Evolutionary conservation across 1,284 basidiomycete genomes (phyloP).

Genomic region (Coriolopsis trogii): DNA sequence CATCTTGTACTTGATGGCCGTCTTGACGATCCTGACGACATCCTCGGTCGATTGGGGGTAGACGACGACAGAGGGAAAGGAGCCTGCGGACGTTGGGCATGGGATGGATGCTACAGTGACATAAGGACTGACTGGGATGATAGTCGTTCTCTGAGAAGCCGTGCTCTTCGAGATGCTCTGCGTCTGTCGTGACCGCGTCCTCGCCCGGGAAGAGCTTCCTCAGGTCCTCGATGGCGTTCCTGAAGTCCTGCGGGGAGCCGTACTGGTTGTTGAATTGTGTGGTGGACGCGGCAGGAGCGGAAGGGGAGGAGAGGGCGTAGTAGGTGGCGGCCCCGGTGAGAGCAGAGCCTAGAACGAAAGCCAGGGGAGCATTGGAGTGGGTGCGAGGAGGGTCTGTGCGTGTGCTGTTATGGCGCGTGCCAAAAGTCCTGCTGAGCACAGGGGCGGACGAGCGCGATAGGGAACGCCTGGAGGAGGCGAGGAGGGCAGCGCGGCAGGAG

Average conservation of each 20-base stretch:
- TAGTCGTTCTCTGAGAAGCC: slow-evolving; percentile 61
- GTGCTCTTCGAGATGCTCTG: slow-evolving; percentile 54
- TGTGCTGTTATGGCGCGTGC: neutral
- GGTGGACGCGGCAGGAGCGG: neutral
- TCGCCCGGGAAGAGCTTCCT: slow-evolving; percentile 39
- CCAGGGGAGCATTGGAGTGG: slow-evolving; percentile 6
- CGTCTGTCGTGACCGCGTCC: slow-evolving; percentile 54
- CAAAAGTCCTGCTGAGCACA: no score
- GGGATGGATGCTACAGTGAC: no score
- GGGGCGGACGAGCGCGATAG: no score
- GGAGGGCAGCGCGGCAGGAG: no score
- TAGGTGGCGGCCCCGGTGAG: slow-evolving; percentile 14
- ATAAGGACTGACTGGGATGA: slow-evolving; percentile 58
- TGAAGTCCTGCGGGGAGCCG: slow-evolving; percentile 55
- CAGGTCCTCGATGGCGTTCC: slow-evolving; percentile 52
- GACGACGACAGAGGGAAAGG: slow-evolving; percentile 67
- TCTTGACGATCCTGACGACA: slow-evolving; percentile 60
- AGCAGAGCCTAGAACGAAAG: slow-evolving; percentile 8
- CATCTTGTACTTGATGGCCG: slow-evolving; percentile 58
- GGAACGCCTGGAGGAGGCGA: no score
- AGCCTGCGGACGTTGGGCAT: slow-evolving; percentile 29
- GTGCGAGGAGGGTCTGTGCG: neutral
- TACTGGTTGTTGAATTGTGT: slow-evolving; percentile 33
- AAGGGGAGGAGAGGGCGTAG: slow-evolving; percentile 1
- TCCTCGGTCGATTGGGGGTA: slow-evolving; percentile 55